Evolutionary conservation across 352 stramenopile genomes (phyloP), one percentile per base, ranked within the genome.

Genomic region (Phytophthora kernoviae): DNA sequence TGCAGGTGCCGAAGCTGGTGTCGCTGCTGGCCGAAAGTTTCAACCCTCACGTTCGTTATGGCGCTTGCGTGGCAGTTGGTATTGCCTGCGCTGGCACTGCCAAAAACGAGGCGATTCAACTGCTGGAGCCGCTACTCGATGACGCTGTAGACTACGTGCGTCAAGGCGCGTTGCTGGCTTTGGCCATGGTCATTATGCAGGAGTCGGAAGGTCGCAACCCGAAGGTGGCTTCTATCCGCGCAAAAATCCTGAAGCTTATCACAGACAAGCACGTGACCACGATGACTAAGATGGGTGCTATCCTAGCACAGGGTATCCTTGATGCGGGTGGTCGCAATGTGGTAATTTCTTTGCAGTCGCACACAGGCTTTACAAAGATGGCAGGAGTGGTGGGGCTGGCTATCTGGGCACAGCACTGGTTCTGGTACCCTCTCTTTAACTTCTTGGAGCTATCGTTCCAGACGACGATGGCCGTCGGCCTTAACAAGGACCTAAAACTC

Each of bases 41-140:
- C 79, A 99, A 99, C 80, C 96, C 98, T 34, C 97, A 99, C 80
- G 97, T 99, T 27, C 94, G 98, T 41, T 99, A 99, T 75, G 98
- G 97, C 11, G 96, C 97, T 55, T 99, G 97, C 76, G 97, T 99
- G 55, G 97, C 98, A 1, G 95, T 99, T 7, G 98, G 97, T 33
- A 99, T 99, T 71, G 96, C 97, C 15, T 99, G 97, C 75, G 94
- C 97, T 26, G 97, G 96, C 43, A 98, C 96, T 7, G 97, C 93
- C n/a, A 96, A 98, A 77, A 85, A 96, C 50, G 96, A 99, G 72
- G 97, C 96, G 34, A 93, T 99, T 53, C 90, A 98, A 34, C 77
- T 99, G 52, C 77, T 99, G 17, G 93, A 99, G 69, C 97, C 97
- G 11, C 97, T 99, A 68, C 79, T 99, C 24, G 96, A 99, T 24